A percentile compares a stretch with the other conserved stretches of the same genome.
These are phyloP conservation scores for Pistacia vera DNA, from an alignment of 345 rosid species.

Conservation along the genomic window DNA sequence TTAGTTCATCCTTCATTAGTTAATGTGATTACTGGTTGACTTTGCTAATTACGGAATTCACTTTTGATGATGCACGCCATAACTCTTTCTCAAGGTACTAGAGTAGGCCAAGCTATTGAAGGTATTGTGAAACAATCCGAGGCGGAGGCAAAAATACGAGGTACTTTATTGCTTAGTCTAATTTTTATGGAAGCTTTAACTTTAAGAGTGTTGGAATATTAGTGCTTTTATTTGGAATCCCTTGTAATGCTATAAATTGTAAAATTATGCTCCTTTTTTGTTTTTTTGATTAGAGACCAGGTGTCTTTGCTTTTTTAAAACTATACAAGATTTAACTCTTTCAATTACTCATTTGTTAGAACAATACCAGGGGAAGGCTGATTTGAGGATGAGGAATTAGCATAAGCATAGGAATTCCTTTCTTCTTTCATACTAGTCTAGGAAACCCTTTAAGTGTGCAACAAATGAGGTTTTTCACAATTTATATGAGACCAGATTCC, in stretches of 20 bases:
- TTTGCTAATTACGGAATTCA: background rate
- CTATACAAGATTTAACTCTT: background rate
- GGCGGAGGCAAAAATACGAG: slow-evolving; percentile 3
- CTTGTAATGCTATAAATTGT: background rate
- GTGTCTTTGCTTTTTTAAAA: background rate
- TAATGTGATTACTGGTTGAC: background rate
- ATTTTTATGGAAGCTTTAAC: slow-evolving; percentile 8
- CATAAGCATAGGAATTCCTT: too few relatives aligned
- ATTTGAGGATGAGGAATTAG: too few relatives aligned
- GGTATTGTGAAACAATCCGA: background rate
- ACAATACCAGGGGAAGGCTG: too few relatives aligned
- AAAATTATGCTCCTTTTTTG: background rate
- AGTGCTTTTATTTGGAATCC: slow-evolving; percentile 12
- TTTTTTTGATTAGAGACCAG: background rate
- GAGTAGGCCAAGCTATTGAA: slow-evolving; percentile 5
- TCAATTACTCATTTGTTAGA: background rate
- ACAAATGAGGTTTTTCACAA: too few relatives aligned
- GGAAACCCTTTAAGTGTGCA: too few relatives aligned
- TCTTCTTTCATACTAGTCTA: too few relatives aligned
- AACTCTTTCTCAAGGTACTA: background rate
- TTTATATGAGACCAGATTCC: too few relatives aligned
- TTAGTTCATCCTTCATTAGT: background rate
- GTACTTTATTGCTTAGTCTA: slow-evolving; percentile 7
- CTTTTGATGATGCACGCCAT: background rate
- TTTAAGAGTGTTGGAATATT: background rate